Evolutionary conservation across 2,329 filamentous ascomycete genomes (phyloP), one percentile per base, ranked within the genome.

Genomic region (Zymoseptoria crescenta): DNA sequence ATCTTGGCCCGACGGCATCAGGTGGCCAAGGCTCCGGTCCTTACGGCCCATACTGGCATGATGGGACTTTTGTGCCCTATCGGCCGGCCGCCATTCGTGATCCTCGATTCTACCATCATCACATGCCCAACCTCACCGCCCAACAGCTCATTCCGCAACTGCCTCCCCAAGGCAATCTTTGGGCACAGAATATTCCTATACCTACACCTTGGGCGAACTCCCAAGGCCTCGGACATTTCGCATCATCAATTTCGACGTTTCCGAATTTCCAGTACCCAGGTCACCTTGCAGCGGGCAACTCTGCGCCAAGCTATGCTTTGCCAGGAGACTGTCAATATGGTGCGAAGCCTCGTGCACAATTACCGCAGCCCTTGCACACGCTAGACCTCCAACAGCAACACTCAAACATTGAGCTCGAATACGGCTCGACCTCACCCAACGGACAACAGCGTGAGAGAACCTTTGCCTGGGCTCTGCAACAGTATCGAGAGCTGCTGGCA

Each of bases 41-140:
- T 4, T 85, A 82, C 70, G 83, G 83, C 0, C 82, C 82, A 28
- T 85, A 85, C 67, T 86, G 82, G 82, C 82, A 83, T 20, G 81
- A 85, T 74, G 83, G 83, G n/a, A 81, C 78, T 8, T 83, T 79
- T 64, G 80, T 81, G 45, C 81, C 83, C 10, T 85, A 85, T 69
- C 77, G 82, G 59, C 82, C 83, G 10, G 81, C 82, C 41, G 81
- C 82, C 5, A 73, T 82, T 59, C 76, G 80, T 60, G 81, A 84
- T 69, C 76, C 80, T 52, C 77, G 80, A 20, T 80, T 71, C 60
- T 74, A 69, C 62, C 69, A 66, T 63, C 70, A 60, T 49, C 64
- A 67, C 24, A 65, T 67, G 57, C 54, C 65, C 20, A 52, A 52
- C 24, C 28, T 16, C n/a, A n/a, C 35, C n/a, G 35, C 10, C 24